Conservation (phyloP, 2,329 filamentous ascomycete species). For the Microcyclospora tardicrescens region DNA sequence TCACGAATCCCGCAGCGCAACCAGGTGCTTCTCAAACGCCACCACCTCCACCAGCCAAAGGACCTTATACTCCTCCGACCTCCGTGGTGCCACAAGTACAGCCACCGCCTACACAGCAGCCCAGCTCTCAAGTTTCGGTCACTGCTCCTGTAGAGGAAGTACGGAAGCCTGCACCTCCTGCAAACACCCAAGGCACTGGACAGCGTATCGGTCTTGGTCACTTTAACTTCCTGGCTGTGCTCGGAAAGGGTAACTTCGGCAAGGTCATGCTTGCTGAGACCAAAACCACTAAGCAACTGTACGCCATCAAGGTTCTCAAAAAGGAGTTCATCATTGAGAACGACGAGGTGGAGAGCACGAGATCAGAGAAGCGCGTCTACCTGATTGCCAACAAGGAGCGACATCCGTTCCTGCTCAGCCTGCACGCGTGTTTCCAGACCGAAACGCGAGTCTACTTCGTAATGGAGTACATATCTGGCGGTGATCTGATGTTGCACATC, state of each 20-base stretch:
- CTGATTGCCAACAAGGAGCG: conserved; percentile 92
- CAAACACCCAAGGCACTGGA: conserved; percentile 56
- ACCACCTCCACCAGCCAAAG: conserved; percentile 38
- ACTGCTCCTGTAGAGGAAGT: conserved; percentile 20
- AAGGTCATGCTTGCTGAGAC: conserved; percentile 99
- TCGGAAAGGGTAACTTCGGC: conserved; percentile 98
- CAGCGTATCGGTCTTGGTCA: conserved; percentile 89
- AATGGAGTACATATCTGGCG: conserved; percentile 98
- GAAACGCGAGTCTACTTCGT: conserved; percentile 98
- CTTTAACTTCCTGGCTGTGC: conserved; percentile 96
- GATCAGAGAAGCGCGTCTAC: conserved; percentile 96
- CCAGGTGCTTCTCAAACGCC: conserved; percentile 36
- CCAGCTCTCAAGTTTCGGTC: conserved; percentile 17
- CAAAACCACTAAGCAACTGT: conserved; percentile 79
- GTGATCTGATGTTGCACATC: conserved; percentile 98
- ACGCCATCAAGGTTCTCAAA: conserved; percentile 97
- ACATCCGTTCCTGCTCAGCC: conserved; percentile 86
- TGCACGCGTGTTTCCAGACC: conserved; percentile 98
- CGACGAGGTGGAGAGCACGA: conserved; percentile 94
- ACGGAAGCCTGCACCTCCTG: conserved; percentile 52
- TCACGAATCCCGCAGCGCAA: conserved; percentile 27
- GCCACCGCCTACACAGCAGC: conserved; percentile 29
- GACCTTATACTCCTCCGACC: conserved; percentile 42
- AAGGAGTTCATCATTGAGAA: conserved; percentile 99
- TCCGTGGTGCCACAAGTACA: conserved; percentile 29